Evolutionary conservation across 192 early-diverging fungal genomes (phyloP).

Genomic region (Dissophora ornata): DNA sequence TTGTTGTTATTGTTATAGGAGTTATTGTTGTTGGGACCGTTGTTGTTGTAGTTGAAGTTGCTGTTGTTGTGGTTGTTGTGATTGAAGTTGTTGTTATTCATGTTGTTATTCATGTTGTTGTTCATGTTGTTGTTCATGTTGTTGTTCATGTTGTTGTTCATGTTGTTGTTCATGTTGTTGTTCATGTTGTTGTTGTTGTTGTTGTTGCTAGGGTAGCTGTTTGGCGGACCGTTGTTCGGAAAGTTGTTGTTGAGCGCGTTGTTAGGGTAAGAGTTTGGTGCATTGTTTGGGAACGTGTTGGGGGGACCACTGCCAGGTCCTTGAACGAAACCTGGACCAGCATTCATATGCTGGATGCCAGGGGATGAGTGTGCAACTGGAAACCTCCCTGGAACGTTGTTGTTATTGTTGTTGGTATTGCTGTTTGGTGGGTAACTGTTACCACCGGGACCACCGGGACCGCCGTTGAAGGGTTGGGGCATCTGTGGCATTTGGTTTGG

Average conservation of each 20-base stretch:
- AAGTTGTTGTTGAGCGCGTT: conserved; percentile 22
- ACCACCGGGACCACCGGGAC: conserved; percentile 3
- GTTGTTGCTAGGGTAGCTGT: conserved; percentile 23
- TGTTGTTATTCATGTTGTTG: conserved; percentile 14
- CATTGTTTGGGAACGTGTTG: conserved; percentile 9
- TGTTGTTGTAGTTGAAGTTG: conserved; percentile 1
- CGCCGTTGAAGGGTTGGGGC: conserved; percentile 15
- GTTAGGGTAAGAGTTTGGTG: conserved; percentile 5
- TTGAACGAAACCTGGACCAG: conserved; percentile 16
- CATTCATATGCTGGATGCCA: conserved; percentile 3
- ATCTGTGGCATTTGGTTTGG: conserved; percentile 20
- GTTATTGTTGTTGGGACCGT: conserved; percentile 15
- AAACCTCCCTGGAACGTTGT: conserved; percentile 16
- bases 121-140: conserved; percentile 8
- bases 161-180: conserved; percentile 16
- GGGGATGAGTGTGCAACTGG: conserved; percentile 10
- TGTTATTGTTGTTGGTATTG: conserved; percentile 26
- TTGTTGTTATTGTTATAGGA: neutral
- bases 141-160: conserved; percentile 12
- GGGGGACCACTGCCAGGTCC: conserved; percentile 18
- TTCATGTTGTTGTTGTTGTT: conserved; percentile 6
- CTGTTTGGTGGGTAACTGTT: conserved; percentile 19
- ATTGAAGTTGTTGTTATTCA: conserved; percentile 13
- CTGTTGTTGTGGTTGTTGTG: conserved; percentile 9
- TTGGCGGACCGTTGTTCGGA: conserved; percentile 13